phyloP scores from a whole-genome alignment of 176 grass and related monocot genomes.

The Saccharum officinarum region DNA sequence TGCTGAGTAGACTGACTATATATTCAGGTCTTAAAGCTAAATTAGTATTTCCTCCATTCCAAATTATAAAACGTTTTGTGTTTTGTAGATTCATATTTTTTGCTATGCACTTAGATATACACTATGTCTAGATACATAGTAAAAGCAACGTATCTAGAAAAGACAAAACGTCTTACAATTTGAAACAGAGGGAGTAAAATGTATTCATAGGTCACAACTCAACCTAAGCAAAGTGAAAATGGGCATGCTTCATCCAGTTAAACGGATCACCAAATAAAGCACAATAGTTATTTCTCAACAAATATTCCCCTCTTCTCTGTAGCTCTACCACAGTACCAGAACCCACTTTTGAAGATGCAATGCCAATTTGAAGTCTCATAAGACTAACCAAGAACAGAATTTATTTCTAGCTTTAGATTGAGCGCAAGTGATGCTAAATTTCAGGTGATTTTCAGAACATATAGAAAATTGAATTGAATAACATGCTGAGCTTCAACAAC shows the following conservation, averaged over 20 bases:
- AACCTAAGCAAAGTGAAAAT: conserved; percentile 2
- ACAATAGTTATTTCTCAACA: not conserved
- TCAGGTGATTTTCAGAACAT: not conserved
- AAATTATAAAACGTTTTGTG: too few species aligned
- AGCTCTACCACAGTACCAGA: not conserved
- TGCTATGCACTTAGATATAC: too few species aligned
- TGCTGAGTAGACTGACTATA: not conserved
- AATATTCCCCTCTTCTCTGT: not conserved
- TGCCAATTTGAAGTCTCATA: not conserved
- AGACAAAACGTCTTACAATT: too few species aligned
- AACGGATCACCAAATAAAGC: not conserved
- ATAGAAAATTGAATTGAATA: conserved; percentile 8
- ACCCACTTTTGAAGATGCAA: not conserved
- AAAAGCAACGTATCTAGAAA: too few species aligned
- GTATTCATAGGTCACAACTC: not conserved
- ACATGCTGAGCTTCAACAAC: not conserved
- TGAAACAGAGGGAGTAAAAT: too few species aligned
- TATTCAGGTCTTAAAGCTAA: not conserved
- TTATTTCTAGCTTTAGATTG: conserved; percentile 12
- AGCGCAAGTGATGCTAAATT: not conserved
- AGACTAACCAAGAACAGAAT: not conserved
- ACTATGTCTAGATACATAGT: too few species aligned
- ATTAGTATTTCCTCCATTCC: too few species aligned
- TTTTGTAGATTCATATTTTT: too few species aligned
- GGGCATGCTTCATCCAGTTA: not conserved